Evolutionary conservation across 352 stramenopile species (phyloP).

Genomic region (Phytophthora agathidicida): DNA sequence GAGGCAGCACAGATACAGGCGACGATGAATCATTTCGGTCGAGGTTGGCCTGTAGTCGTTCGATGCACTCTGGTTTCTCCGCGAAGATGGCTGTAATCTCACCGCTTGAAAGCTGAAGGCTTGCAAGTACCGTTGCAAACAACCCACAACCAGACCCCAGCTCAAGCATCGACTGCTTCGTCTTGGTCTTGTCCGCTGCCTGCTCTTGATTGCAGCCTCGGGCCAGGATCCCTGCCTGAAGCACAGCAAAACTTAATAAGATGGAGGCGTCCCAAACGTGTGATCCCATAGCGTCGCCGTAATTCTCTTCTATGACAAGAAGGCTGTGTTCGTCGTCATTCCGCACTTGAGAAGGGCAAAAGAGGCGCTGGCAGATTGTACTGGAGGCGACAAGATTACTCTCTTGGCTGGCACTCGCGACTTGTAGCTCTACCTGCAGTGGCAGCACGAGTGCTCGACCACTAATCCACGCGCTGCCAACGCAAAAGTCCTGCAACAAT

Average conservation of each 20-base stretch:
- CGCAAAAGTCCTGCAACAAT: conserved; percentile 44
- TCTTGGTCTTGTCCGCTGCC: neutral
- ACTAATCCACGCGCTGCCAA: conserved; percentile 35
- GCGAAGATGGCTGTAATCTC: conserved; percentile 29
- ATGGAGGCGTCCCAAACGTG: conserved; percentile 77
- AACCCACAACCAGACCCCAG: conserved; percentile 57
- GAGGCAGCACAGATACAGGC: conserved; percentile 7
- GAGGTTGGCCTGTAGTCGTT: conserved; percentile 41
- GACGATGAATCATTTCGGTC: conserved; percentile 18
- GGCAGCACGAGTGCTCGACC: conserved; percentile 43
- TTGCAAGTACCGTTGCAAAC: conserved; percentile 41
- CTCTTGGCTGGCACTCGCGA: neutral
- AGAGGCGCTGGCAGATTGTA: conserved; percentile 17
- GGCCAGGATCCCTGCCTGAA: conserved; percentile 4
- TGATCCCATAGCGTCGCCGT: conserved; percentile 68
- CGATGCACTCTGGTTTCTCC: conserved; percentile 39
- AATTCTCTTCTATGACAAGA: conserved; percentile 59
- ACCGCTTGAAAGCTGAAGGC: neutral
- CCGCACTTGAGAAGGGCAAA: neutral
- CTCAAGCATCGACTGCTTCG: conserved; percentile 34
- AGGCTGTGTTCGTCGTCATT: neutral
- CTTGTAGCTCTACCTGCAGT: conserved; percentile 28
- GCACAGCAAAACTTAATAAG: conserved; percentile 48
- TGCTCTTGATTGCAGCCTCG: neutral
- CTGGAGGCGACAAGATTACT: neutral